Conservation (phyloP, 305 asterid species). For the Fraxinus greggii region DNA sequence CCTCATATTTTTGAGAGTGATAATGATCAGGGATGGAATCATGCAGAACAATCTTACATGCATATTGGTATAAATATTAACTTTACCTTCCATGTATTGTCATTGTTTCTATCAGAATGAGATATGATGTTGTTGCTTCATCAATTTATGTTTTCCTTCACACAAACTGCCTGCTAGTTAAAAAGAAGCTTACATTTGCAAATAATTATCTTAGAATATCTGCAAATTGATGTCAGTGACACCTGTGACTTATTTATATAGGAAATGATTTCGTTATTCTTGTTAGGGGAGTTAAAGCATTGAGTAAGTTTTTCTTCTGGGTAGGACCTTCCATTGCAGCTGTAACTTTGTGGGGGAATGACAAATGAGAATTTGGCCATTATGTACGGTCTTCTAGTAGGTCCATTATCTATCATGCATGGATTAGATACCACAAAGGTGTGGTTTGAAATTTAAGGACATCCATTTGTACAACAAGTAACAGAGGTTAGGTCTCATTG, state of each 20-base stretch:
- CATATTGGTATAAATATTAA: constrained; percentile 14
- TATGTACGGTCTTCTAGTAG: constrained; percentile 3
- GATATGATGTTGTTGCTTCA: background rate
- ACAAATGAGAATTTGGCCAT: background rate
- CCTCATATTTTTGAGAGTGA: constrained; percentile 14
- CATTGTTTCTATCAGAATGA: background rate
- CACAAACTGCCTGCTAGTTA: background rate
- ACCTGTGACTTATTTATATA: background rate
- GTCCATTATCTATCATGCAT: background rate
- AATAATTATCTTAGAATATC: background rate
- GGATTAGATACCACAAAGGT: background rate
- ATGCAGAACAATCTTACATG: constrained; percentile 11
- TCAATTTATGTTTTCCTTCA: background rate
- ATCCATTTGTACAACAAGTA: background rate
- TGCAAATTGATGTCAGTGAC: background rate
- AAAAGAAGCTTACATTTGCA: background rate
- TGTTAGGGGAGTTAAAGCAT: background rate
- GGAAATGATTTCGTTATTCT: background rate
- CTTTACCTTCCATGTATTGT: background rate
- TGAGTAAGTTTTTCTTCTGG: background rate
- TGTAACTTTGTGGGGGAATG: background rate
- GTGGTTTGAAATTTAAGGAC: background rate
- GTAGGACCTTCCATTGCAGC: background rate
- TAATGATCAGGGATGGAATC: constrained; percentile 13
- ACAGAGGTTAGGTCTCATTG: background rate